Base-by-base conservation (phyloP, 345 rosid species). In the rapeseed (Brassica napus) region DNA sequence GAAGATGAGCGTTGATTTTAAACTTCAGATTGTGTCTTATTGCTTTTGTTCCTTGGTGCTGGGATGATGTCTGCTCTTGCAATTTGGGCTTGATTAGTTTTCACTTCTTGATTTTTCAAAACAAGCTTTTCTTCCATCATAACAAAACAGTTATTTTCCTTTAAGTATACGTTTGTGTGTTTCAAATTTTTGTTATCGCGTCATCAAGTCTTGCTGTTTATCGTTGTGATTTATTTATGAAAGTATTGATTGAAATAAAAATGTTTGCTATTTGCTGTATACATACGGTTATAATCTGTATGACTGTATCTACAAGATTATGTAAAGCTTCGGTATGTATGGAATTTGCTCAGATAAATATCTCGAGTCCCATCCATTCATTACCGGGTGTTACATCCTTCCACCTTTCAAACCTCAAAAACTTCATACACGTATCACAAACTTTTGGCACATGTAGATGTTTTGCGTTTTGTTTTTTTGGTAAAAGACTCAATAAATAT, bases 1-100 rank as follows among this genome's bases (percentile, higher is more conserved):
- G 86, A 89, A 88, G 77, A 96, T 90, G 98, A 89, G 97, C 77
- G 91, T 94, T 82, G 89, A 95, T 72, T 89, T 91, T 44, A 91
- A 90, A 55, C 82, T 93, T 65, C 97, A 91, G 58, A 63, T 90
- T 8, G 91, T 83, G 8, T 89, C 98, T 35, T 89, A 91, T 83
- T 77, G 77, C 60, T 87, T 85, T 93, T 95, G 69, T 91, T 93
- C 76, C 85, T 95, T 32, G 98, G 98, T n/a, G 97, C 98, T 73
- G 97, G 92, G 8, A 47, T 91, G 83, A 95, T 95, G 98, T 83
- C 99, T 69, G 52, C 80, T 44, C 96, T 93, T 61, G 99, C 99
- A 9, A 83, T 91, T 44, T 91, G 93, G 94, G 96, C 88, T 73
- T 87, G 85, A 85, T 49, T 1, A 23, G 14, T 26, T 80, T 14